Evolutionary conservation across 192 early-diverging fungal genomes (phyloP).

Genomic region (Coemansia sp.): DNA sequence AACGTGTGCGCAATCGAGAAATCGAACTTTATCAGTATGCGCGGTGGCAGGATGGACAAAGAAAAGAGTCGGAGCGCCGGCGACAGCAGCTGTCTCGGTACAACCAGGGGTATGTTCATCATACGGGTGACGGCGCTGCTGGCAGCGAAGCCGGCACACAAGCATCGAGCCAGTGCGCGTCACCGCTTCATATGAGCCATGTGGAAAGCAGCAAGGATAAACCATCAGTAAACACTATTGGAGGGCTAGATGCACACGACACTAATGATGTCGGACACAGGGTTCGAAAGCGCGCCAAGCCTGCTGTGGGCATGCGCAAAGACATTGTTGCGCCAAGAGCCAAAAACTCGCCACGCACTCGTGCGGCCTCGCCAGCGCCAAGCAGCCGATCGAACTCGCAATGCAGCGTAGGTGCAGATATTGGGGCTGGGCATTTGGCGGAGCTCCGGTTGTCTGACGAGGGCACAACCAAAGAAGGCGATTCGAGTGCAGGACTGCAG

Average conservation of each 20-base stretch:
- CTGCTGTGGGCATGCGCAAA: not conserved
- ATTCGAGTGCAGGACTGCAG: conserved; percentile 7
- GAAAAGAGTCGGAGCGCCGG: conserved; percentile 11
- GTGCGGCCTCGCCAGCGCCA: conserved; percentile 3
- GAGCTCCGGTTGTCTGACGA: not conserved
- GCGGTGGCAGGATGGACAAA: conserved; percentile 42
- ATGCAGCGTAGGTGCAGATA: not conserved
- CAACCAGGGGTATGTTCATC: conserved; percentile 10
- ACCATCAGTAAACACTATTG: not conserved
- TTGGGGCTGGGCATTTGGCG: not conserved
- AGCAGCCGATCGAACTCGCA: conserved; percentile 5
- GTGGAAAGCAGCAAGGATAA: not conserved
- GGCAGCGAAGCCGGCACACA: conserved; percentile 18
- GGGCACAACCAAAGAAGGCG: not conserved
- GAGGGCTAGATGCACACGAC: not conserved
- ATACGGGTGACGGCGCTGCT: not conserved
- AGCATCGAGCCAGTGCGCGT: conserved; percentile 14
- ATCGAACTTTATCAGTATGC: conserved; percentile 54
- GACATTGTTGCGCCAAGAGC: not conserved
- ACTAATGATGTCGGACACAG: not conserved
- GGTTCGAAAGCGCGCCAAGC: conserved; percentile 9
- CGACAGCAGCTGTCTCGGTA: conserved; percentile 9
- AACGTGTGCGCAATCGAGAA: conserved; percentile 47
- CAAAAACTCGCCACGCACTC: not conserved
- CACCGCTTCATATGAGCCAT: not conserved